Base-by-base conservation (phyloP, 2,329 filamentous ascomycete species). In the Xylariaceae sp. region DNA sequence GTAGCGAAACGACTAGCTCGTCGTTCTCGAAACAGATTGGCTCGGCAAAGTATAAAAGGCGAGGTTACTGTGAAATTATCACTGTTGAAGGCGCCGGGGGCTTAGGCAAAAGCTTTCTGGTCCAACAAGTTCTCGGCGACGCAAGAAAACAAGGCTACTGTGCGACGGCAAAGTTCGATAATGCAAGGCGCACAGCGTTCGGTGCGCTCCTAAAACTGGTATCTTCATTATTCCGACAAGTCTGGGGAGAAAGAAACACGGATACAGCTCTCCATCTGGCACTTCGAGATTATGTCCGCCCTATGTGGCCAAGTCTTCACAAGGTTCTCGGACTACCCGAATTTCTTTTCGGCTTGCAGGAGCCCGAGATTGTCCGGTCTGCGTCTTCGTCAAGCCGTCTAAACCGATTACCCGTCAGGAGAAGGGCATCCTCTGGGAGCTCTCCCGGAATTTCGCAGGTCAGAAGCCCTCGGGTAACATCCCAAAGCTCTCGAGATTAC, bases 131-230 rank as follows among this genome's bases (percentile, higher is more conserved):
- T 5, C 71, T 83, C 34, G 68, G 75, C 3, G 81, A 85, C 52
- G 78, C 78, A 14, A 71, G 81, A 40, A 72, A 76, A 37, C 74
- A 76, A 47, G 82, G 82, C 3, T 85, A 84, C 57, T 84, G 80
- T 55, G 79, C 80, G 6, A 82, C 79, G 23, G 77, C 81, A 33
- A 85, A 85, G 57, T 85, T 85, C 48, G 82, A 85, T 55, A 77
- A 75, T 1, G 76, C 80, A 0, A 71, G 77, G 53, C 75, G 75
- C 54, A 77, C 73, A 7, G 77, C 82, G 3, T 85, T 83, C 59
- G 80, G 80, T 1, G 81, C 82, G 4, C 64, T 85, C 32, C 70
- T 85, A 21, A 83, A 79, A 62, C 64, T 85, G n/a, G 64, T 85
- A 10, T 83, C 80, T 10, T 83, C 79, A 17, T 66, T 85, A 14